Evolutionary conservation across 768 basidiomycete genomes (phyloP).

Genomic region (Boletus rubescentipes): DNA sequence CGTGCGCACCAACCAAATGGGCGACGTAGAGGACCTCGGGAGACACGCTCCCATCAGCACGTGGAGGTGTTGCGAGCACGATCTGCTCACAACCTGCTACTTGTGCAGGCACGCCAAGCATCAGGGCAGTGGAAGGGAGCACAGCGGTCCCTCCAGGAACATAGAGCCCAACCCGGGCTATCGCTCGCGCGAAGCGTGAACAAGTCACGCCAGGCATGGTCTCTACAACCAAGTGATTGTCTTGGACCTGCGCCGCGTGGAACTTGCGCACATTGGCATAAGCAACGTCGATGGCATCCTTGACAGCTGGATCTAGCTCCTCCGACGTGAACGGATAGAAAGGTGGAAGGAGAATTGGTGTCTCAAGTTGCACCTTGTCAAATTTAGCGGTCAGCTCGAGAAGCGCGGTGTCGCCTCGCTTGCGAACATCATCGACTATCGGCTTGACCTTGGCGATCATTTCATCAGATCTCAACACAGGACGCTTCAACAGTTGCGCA

Average conservation of each 20-base stretch:
- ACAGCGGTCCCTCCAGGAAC: slow-evolving; percentile 97
- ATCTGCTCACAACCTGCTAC: slow-evolving; percentile 93
- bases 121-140: slow-evolving; percentile 93
- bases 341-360: slow-evolving; percentile 76
- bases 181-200: slow-evolving; percentile 92
- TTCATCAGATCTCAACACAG: slow-evolving; percentile 70
- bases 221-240: slow-evolving; percentile 74
- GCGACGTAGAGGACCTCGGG: slow-evolving; percentile 99
- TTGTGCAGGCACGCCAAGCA: slow-evolving; percentile 97
- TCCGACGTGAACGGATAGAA: slow-evolving; percentile 51
- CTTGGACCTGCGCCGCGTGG: slow-evolving; percentile 84
- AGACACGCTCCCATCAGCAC: slow-evolving; percentile 87
- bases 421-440: slow-evolving; percentile 86
- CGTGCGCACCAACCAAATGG: slow-evolving; percentile 83
- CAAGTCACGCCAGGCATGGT: slow-evolving; percentile 99
- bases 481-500: slow-evolving; percentile 75
- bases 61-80: slow-evolving; percentile 94
- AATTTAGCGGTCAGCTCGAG: slow-evolving; percentile 90
- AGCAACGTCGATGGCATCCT: slow-evolving; percentile 82
- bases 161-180: slow-evolving; percentile 93
- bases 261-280: slow-evolving; percentile 91
- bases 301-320: slow-evolving; percentile 60
- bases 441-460: slow-evolving; percentile 86
- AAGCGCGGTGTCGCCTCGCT: slow-evolving; percentile 82
- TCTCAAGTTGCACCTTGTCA: slow-evolving; percentile 73